Base-by-base conservation (phyloP, 148 eudicot species). In the Linanthus parryae region DNA sequence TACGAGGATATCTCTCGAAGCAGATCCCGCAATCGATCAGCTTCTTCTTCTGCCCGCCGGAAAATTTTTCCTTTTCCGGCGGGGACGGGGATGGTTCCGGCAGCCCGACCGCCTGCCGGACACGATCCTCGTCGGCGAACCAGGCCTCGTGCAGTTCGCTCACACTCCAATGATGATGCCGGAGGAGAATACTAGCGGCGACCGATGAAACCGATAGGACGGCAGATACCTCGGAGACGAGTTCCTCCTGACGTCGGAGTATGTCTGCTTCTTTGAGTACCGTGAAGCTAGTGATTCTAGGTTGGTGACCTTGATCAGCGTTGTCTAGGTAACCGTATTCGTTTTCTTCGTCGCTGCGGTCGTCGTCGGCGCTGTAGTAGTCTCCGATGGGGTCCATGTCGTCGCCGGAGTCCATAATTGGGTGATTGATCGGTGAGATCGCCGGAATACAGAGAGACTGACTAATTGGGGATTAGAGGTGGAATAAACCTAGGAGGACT, bases 371-470 rank as follows among this genome's bases (percentile, higher is more conserved):
- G 15, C 27, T 23, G 18, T 25, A 47, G 33, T 14, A 26, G n/a
- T n/a, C n/a, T n/a, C n/a, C n/a, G n/a, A n/a, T n/a, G n/a, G n/a
- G n/a, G 31, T 13, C 16, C 21, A 15, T 4, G 19, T 30, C 36
- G 35, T 31, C 35, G 37, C 18, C 37, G 8, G 54, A 49, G 16
- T 49, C 54, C 37, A 30, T 49, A n/a, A n/a, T n/a, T n/a, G n/a
- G n/a, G n/a, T n/a, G n/a, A n/a, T n/a, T n/a, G n/a, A n/a, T n/a
- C n/a, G n/a, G n/a, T n/a, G n/a, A n/a, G n/a, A n/a, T n/a, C n/a
- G n/a, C n/a, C n/a, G n/a, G n/a, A n/a, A n/a, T n/a, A n/a, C n/a
- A n/a, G n/a, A n/a, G n/a, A n/a, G n/a, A n/a, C n/a, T n/a, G n/a
- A n/a, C n/a, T n/a, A n/a, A n/a, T n/a, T n/a, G n/a, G n/a, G n/a